Evolutionary conservation across 2,329 filamentous ascomycete genomes (phyloP), one percentile per base, ranked within the genome.

Genomic region (Capronia epimyces): DNA sequence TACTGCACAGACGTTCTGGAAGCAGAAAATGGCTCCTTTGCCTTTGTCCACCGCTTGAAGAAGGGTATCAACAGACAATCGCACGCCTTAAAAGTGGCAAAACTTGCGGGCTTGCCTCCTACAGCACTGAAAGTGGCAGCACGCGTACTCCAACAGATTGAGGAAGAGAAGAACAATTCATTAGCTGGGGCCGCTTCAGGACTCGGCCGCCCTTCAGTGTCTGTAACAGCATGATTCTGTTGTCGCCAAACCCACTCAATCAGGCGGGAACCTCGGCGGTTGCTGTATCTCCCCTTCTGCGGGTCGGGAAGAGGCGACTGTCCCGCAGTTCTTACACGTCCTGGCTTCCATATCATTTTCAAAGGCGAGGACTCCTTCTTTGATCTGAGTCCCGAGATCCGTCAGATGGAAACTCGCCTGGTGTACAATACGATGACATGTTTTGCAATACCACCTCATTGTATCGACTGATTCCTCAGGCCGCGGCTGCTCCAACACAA

Each of bases 71-170:
- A 97, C 68, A 79, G 83, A 45, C 76, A 86, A 59, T 94, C 88
- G 55, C 93, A 98, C 71, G 93, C 94, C 15, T 73, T 98, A 53
- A 97, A 96, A 65, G 93, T 98, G n/a, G 93, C 93, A 1, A 78
- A 79, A 56, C 71, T 97, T 60, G 94, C 93, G 4, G 90, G 89
- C 1, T 63, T 96, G 61, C 90, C 90, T 0, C 80, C 83, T 53
- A 73, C 76, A 39, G 87, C 85, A 2, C 81, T 96, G 48, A 70
- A 73, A 18, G 73, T 88, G 56, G 90, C 91, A 4, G 73, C 54
- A 24, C 25, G 37, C 6, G 45, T 60, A 20, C 44, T 60, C 10
- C 22, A 50, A 29, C 43, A 53, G 10, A 50, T 57, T n/a, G 22
- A 39, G 6, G 25, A 41, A 13, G 50, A 56, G 21, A 48, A 45